Percentiles rank a stretch among this genome's conserved stretches.
phyloP scores from a whole-genome alignment of 345 rosid species.

The Limnanthes douglasii region DNA sequence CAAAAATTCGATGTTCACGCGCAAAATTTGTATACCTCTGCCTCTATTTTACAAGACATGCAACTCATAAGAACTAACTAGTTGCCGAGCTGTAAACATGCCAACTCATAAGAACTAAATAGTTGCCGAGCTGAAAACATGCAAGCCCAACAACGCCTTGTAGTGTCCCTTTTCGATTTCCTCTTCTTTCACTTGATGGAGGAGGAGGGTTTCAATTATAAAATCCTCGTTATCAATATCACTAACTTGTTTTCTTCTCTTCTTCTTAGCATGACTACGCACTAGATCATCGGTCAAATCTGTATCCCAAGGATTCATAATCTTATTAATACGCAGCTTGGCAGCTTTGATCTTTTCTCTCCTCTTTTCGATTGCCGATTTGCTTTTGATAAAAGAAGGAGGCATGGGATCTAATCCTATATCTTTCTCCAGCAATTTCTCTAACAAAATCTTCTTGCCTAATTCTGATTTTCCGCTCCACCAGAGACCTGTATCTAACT shows the following conservation, averaged over 20 bases:
- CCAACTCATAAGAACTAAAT: too few species aligned
- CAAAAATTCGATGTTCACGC: too few species aligned
- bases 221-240: conserved; percentile 80
- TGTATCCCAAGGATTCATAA: conserved; percentile 25
- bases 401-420: conserved; percentile 55
- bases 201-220: conserved; percentile 64
- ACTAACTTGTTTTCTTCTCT: conserved; percentile 19
- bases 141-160: conserved; percentile 41
- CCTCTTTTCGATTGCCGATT: conserved; percentile 30
- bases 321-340: conserved; percentile 32
- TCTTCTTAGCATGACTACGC: conserved; percentile 24
- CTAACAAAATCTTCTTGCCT: conserved; percentile 52
- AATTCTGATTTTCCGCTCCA: conserved; percentile 68
- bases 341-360: conserved; percentile 52
- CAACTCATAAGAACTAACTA: too few species aligned
- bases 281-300: conserved; percentile 6
- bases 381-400: conserved; percentile 45
- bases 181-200: conserved; percentile 54
- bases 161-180: conserved; percentile 79
- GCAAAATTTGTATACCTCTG: too few species aligned
- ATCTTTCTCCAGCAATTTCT: conserved; percentile 57
- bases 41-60: too few species aligned
- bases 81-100: too few species aligned
- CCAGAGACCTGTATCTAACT: conserved; percentile 34
- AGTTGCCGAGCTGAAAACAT: conserved; percentile 66